A percentile compares a stretch with the other conserved stretches of the same genome.
phyloP scores from a whole-genome alignment of 73 alveolate genomes.

The Paramecium caudatum region DNA sequence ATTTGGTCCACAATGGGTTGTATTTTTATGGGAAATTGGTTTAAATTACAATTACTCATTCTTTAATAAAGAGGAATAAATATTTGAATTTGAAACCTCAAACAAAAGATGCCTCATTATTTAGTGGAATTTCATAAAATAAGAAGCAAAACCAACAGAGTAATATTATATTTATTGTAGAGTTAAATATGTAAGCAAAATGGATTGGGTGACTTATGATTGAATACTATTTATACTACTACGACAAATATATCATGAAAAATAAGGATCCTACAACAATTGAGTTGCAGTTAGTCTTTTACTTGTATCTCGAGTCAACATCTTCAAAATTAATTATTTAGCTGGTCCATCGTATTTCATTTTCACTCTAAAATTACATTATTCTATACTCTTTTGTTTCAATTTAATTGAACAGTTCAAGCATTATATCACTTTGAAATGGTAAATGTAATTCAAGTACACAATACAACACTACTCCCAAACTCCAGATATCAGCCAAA shows the following conservation, averaged over 20 bases:
- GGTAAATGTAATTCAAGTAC: conserved; percentile 75
- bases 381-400: conserved; percentile 54
- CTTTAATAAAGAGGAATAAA: conserved; percentile 24
- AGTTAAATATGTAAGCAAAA: background rate
- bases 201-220: background rate
- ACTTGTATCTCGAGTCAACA: conserved; percentile 49
- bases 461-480: conserved; percentile 84
- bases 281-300: conserved; percentile 48
- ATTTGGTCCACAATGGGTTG: conserved; percentile 67
- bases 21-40: conserved; percentile 54
- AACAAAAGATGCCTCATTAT: conserved; percentile 32
- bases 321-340: conserved; percentile 16
- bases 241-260: conserved; percentile 41
- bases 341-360: conserved; percentile 64
- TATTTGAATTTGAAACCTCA: conserved; percentile 21
- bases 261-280: conserved; percentile 51
- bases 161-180: background rate
- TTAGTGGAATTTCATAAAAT: conserved; percentile 15
- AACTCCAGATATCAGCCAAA: conserved; percentile 88
- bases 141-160: background rate
- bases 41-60: conserved; percentile 8
- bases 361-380: conserved; percentile 53
- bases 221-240: background rate
- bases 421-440: conserved; percentile 53
- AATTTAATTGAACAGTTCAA: conserved; percentile 63